Percentiles rank a stretch among this genome's conserved stretches.
Evolutionary conservation across 345 rosid genomes (phyloP).

Genomic region (Nasturtium officinale): DNA sequence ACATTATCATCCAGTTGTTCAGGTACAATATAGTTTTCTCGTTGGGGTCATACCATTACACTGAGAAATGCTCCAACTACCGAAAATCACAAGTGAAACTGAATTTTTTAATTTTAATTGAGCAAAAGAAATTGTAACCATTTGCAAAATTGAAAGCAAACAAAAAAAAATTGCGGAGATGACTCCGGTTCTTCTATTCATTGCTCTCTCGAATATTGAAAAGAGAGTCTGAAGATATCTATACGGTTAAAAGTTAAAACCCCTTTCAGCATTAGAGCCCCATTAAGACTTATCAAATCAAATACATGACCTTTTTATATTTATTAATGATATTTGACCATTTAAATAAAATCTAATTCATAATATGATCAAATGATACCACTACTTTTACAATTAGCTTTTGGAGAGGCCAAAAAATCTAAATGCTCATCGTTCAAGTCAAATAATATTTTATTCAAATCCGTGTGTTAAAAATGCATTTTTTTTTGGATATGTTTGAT

Average conservation of each 20-base stretch:
- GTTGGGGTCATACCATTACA: not conserved
- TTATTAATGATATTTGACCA: too few species aligned
- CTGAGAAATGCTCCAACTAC: not conserved
- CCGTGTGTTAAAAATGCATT: not conserved
- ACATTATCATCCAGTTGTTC: not conserved
- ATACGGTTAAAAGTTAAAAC: not conserved
- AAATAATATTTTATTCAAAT: not conserved
- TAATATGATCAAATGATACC: not conserved
- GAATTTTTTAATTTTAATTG: not conserved
- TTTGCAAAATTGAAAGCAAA: constrained; percentile 2
- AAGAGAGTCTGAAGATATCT: not conserved
- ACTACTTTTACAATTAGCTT: not conserved
- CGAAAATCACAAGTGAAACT: not conserved
- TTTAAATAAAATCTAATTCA: not conserved
- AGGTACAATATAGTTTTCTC: not conserved
- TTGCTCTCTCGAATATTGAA: too few species aligned
- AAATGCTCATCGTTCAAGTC: not conserved
- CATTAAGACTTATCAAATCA: not conserved
- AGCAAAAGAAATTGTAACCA: not conserved
- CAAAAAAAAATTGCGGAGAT: not conserved
- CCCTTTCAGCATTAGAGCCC: not conserved
- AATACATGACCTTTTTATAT: not conserved
- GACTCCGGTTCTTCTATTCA: too few species aligned
- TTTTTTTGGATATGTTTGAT: not conserved
- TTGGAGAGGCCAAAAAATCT: not conserved